A percentile compares a stretch with the other conserved stretches of the same genome.
These are phyloP conservation scores for Nemophila menziesii DNA, from an alignment of 257 asterid genomes.

Conservation along the genomic window DNA sequence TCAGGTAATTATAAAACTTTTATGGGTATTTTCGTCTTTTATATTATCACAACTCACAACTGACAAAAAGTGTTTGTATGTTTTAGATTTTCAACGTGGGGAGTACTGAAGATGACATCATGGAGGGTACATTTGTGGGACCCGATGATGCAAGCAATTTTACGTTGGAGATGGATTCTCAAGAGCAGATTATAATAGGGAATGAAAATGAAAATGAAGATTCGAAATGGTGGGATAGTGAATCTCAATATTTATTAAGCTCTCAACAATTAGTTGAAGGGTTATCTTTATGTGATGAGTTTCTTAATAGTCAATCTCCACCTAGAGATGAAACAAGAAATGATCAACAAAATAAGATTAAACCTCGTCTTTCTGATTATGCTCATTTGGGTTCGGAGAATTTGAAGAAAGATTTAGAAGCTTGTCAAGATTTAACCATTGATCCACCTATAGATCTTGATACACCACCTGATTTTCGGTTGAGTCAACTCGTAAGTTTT, in stretches of 20 bases:
- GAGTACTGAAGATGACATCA: constrained; percentile 25
- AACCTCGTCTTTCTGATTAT: constrained; percentile 63
- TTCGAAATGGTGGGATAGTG: constrained; percentile 68
- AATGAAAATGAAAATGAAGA: constrained; percentile 35
- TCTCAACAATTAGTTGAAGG: constrained; percentile 95
- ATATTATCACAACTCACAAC: no score
- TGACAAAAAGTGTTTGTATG: no score
- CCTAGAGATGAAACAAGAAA: constrained; percentile 33
- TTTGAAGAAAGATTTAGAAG: constrained; percentile 76
- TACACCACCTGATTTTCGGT: constrained; percentile 65
- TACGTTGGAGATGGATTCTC: no score
- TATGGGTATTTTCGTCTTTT: no score
- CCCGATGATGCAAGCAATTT: no score
- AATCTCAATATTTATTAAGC: constrained; percentile 47
- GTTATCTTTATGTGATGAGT: constrained; percentile 64
- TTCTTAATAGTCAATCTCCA: constrained; percentile 87
- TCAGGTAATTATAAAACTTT: constrained; percentile 14
- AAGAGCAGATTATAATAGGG: no score
- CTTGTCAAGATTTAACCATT: constrained; percentile 45
- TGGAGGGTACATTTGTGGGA: no score
- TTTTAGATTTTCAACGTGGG: constrained; percentile 29
- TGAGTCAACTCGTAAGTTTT: constrained; percentile 72
- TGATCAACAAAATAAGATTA: constrained; percentile 22
- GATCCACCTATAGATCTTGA: constrained; percentile 51
- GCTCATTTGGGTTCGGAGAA: constrained; percentile 54